Percentiles rank a stretch among this genome's conserved stretches.
phyloP scores from a whole-genome alignment of 2,329 filamentous ascomycete genomes.

The Colletotrichum lentis region DNA sequence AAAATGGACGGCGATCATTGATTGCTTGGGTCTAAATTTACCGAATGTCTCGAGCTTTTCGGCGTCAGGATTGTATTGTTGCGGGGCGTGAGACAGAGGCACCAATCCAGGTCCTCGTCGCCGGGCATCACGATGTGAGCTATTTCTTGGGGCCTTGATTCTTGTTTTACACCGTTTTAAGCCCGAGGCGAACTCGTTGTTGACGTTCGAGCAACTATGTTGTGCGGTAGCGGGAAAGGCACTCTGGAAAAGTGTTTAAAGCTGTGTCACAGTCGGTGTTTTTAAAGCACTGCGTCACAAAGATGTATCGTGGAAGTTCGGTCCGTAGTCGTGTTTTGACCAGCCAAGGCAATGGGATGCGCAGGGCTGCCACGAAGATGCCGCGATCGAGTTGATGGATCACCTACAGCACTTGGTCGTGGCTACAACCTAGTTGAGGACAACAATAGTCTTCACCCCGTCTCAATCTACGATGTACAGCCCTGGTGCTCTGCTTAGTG shows the following conservation, averaged over 20 bases:
- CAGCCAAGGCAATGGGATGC: not conserved
- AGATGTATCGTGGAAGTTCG: not conserved
- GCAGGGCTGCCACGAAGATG: not conserved
- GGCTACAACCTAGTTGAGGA: not conserved
- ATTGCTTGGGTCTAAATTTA: not conserved
- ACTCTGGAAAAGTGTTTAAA: not conserved
- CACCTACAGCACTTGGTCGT: not conserved
- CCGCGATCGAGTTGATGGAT: not conserved
- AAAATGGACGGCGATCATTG: conserved; percentile 26
- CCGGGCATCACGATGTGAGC: not conserved
- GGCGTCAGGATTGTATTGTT: not conserved
- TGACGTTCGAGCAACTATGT: not conserved
- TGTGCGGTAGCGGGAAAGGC: too few species aligned
- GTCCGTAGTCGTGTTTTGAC: not conserved
- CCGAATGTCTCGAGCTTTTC: not conserved
- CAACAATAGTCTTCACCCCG: not conserved
- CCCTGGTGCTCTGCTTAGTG: not conserved
- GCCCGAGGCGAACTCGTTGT: conserved; percentile 1
- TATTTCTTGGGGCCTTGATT: conserved; percentile 12
- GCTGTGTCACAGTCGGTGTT: not conserved
- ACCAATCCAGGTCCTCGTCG: not conserved
- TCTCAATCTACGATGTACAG: not conserved
- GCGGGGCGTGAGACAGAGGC: not conserved
- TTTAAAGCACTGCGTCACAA: not conserved
- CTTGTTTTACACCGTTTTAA: not conserved